Evolutionary conservation across 805 yeast genomes (phyloP).

Genomic region (Kodamaea lidongshanica): DNA sequence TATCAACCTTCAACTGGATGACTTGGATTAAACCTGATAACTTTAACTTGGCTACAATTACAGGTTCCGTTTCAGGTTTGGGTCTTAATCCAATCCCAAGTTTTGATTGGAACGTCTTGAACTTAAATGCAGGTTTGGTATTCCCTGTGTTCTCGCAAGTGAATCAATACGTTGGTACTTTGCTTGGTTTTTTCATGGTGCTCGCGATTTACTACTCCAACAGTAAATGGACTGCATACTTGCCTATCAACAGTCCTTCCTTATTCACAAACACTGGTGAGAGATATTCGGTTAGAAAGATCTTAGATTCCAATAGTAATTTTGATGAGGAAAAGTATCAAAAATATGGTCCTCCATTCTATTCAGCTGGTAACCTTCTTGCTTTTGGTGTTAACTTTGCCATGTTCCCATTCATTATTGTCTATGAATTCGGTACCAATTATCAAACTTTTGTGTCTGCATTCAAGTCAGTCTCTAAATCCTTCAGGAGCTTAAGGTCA

Average conservation of each 20-base stretch:
- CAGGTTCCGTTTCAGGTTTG: constrained; percentile 21
- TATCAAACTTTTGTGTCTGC: constrained; percentile 12
- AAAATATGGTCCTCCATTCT: constrained; percentile 17
- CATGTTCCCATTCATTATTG: constrained; percentile 16
- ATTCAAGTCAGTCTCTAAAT: constrained; percentile 9
- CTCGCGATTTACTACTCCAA: constrained; percentile 24
- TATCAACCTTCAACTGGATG: constrained; percentile 27
- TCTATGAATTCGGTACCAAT: constrained; percentile 13
- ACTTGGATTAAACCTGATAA: constrained; percentile 27
- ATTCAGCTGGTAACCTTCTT: constrained; percentile 18
- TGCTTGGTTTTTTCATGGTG: constrained; percentile 20
- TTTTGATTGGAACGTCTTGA: constrained; percentile 24
- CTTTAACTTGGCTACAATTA: constrained; percentile 18
- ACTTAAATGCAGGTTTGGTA: constrained; percentile 13
- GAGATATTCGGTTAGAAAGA: constrained; percentile 14
- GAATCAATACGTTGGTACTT: constrained; percentile 20
- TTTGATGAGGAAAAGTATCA: constrained; percentile 16
- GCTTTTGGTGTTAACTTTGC: constrained; percentile 19
- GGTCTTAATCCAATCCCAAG: constrained; percentile 27
- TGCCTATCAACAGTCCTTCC: constrained; percentile 19
- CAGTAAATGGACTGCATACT: constrained; percentile 23
- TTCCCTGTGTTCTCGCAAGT: constrained; percentile 21
- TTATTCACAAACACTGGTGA: constrained; percentile 23
- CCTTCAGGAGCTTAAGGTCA: constrained; percentile 14
- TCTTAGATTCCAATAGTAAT: constrained; percentile 6